Percentiles rank a stretch among this genome's conserved stretches.
These are phyloP conservation scores for Xylaria curta DNA, from an alignment of 495 filamentous ascomycete species.

Conservation along the genomic window DNA sequence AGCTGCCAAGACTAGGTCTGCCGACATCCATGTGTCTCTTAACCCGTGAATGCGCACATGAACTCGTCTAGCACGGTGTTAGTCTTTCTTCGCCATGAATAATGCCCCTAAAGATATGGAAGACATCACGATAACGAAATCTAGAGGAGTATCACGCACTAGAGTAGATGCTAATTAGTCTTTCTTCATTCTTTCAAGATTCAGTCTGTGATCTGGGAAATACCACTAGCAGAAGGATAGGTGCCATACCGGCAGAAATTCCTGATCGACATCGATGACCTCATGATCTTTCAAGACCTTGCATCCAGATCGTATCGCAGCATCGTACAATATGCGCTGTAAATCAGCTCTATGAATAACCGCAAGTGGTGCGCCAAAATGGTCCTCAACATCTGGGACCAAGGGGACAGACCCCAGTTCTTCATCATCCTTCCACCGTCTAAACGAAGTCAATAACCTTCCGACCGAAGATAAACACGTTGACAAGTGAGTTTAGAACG, in stretches of 20 bases:
- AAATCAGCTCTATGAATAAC: constrained; percentile 33
- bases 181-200: not conserved
- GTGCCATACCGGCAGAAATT: constrained; percentile 24
- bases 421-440: constrained; percentile 29
- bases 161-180: constrained; percentile 1
- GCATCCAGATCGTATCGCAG: constrained; percentile 9
- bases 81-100: not conserved
- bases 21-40: constrained; percentile 32
- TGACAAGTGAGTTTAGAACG: not conserved
- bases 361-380: constrained; percentile 26
- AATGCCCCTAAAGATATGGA: not conserved
- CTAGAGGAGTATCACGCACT: constrained; percentile 10
- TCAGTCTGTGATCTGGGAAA: not conserved
- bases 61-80: not conserved
- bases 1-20: constrained; percentile 54
- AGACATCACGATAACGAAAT: not conserved
- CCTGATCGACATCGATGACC: constrained; percentile 7
- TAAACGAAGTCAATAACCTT: constrained; percentile 4
- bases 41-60: constrained; percentile 13
- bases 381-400: constrained; percentile 23
- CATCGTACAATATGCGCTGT: constrained; percentile 22
- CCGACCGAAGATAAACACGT: not conserved
- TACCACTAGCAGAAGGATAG: not conserved
- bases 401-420: constrained; percentile 25
- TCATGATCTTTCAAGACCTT: constrained; percentile 15